Base-by-base conservation (phyloP, 2,329 filamentous ascomycete species). In the Grosmannia serpens region DNA sequence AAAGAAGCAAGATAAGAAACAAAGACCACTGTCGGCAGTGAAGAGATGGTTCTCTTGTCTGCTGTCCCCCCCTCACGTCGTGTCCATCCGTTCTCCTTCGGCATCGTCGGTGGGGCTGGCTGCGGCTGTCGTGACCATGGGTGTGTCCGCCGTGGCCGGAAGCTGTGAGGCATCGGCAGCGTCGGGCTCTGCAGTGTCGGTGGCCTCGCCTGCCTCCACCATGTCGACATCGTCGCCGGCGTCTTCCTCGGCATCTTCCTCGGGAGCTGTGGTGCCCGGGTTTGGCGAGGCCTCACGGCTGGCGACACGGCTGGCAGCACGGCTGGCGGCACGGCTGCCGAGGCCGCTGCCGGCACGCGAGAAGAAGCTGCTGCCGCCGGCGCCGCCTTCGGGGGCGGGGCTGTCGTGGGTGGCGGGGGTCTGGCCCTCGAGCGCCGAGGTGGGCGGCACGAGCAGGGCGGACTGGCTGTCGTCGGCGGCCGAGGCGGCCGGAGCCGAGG, bases 81-180 rank as follows among this genome's bases (percentile, higher is more conserved):
- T 88, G 74, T 89, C 87, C 87, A 89, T 90, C 66, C 75, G 80
- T 63, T 87, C 84, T 9, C 72, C 76, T 33, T 67, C 68, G 44
- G 68, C 73, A 49, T 75, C 73, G 29, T 82, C 77, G 54, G 47
- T 33, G 1, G 38, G n/a, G 15, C 27, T 38, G 41, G 41, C 24
- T 2, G 6, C 44, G 13, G 8, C 31, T n/a, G 57, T 22, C 51
- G 26, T 35, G 51, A 13, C 29, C n/a, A 38, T 17, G 5, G 35
- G 35, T 2, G 35, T 38, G 35, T 38, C 35, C 17, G 35, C 35
- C 35, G 35, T 17, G 5, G 35, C 17, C 35, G 7, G 35, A 38
- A 6, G 35, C 35, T 38, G 35, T 17, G 35, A 17, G 15, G 35
- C 35, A 17, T 38, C 35, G 35, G 26, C 44, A 10, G 11, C 27